Conservation (phyloP, 345 rosid species). For the Eucalyptus sp. region DNA sequence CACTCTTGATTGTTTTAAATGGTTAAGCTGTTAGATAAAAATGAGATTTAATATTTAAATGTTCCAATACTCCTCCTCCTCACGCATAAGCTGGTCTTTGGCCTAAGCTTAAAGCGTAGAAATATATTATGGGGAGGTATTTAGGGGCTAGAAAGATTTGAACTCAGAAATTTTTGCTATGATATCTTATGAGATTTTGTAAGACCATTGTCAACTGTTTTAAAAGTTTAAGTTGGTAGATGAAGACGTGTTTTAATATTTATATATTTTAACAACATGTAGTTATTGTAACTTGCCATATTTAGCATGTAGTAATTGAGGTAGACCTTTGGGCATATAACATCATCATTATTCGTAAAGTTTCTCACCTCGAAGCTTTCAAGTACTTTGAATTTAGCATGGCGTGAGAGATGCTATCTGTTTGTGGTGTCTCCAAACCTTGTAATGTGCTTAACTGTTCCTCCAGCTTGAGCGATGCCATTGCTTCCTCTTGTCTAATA, state of each 20-base stretch:
- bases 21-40: too few species aligned
- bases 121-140: too few species aligned
- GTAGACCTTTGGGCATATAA: neutral
- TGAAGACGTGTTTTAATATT: too few species aligned
- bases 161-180: fast-evolving
- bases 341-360: neutral
- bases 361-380: neutral
- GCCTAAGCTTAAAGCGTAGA: too few species aligned
- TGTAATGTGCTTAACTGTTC: neutral
- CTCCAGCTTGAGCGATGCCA: neutral
- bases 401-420: neutral
- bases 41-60: too few species aligned
- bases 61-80: too few species aligned
- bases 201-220: fast-evolving
- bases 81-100: fast-evolving
- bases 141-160: too few species aligned
- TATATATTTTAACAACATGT: too few species aligned
- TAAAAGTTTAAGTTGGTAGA: too few species aligned
- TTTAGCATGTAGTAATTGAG: neutral
- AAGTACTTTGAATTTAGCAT: neutral
- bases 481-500: neutral
- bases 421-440: neutral
- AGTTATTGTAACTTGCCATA: neutral
- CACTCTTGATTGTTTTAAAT: too few species aligned
- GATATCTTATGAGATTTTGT: too few species aligned